These are phyloP conservation scores for Zalaria sp. DNA, from an alignment of 2,329 filamentous ascomycete species.

Conservation along the genomic window DNA sequence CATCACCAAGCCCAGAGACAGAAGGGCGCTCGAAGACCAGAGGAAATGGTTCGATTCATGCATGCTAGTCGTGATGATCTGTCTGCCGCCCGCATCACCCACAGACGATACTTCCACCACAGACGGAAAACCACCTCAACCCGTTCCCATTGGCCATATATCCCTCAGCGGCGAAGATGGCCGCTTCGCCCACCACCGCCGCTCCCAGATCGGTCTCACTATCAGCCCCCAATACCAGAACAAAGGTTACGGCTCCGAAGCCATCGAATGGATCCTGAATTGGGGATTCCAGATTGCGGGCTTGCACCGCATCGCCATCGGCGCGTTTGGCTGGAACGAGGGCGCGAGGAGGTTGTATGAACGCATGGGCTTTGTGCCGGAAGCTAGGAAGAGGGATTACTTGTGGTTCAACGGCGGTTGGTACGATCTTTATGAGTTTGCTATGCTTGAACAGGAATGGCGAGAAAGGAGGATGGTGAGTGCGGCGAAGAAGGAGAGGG, in stretches of 20 bases:
- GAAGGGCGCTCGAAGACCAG: slow-evolving; percentile 14
- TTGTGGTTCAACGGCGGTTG: slow-evolving; percentile 30
- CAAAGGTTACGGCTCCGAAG: slow-evolving; percentile 32
- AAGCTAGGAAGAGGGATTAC: slow-evolving; percentile 28
- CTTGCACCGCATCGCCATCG: slow-evolving; percentile 30
- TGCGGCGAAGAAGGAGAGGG: too few relatives aligned
- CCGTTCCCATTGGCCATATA: slow-evolving; percentile 20
- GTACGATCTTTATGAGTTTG: slow-evolving; percentile 16
- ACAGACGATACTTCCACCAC: slow-evolving; percentile 4
- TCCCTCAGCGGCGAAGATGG: neutral
- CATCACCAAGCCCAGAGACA: slow-evolving; percentile 17
- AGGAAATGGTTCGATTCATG: slow-evolving; percentile 15
- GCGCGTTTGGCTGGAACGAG: slow-evolving; percentile 28
- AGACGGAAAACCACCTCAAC: slow-evolving; percentile 4
- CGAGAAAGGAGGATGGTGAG: slow-evolving; percentile 4
- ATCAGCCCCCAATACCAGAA: slow-evolving; percentile 22
- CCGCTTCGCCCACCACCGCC: slow-evolving; percentile 24
- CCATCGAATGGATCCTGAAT: slow-evolving; percentile 32
- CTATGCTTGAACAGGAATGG: slow-evolving; percentile 29
- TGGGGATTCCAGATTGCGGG: slow-evolving; percentile 33
- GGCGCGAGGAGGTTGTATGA: slow-evolving; percentile 30
- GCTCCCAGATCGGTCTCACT: slow-evolving; percentile 25
- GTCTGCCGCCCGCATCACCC: slow-evolving; percentile 13
- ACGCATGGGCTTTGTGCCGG: slow-evolving; percentile 30
- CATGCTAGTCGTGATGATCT: slow-evolving; percentile 24